Evolutionary conservation across 2,329 filamentous ascomycete genomes (phyloP).

Genomic region (Fusarium mundagurra): DNA sequence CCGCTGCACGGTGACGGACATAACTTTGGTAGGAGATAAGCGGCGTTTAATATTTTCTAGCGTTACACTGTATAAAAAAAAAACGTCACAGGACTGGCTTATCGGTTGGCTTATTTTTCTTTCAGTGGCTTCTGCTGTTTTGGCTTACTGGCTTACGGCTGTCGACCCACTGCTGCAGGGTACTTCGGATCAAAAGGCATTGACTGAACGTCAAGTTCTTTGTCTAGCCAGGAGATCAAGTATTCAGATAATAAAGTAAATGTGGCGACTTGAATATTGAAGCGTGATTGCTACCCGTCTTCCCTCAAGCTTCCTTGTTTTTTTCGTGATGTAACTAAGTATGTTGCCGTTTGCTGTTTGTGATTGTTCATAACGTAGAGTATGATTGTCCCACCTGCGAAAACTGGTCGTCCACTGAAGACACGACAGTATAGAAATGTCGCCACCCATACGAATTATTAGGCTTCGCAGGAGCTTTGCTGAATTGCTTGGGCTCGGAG

Average conservation of each 20-base stretch:
- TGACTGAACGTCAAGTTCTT: neutral
- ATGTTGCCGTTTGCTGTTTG: neutral
- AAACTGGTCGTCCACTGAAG: rapidly evolving
- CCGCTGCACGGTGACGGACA: neutral
- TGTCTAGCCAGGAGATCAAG: neutral
- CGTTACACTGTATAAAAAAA: neutral
- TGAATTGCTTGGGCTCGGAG: too few relatives aligned
- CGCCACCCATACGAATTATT: neutral
- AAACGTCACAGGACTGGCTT: too few relatives aligned
- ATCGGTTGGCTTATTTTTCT: neutral
- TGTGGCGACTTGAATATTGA: rapidly evolving
- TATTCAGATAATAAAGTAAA: too few relatives aligned
- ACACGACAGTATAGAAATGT: rapidly evolving
- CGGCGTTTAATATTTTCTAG: neutral
- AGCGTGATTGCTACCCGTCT: rapidly evolving
- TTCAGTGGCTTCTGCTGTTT: neutral
- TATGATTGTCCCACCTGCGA: rapidly evolving
- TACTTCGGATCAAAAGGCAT: neutral
- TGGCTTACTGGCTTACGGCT: neutral
- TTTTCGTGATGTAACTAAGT: neutral
- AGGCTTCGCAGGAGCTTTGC: too few relatives aligned
- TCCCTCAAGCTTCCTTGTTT: neutral
- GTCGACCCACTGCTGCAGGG: neutral
- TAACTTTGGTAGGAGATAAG: neutral
- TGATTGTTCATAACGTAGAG: neutral